Percentiles rank a stretch among this genome's conserved stretches.
Evolutionary conservation across 2,329 filamentous ascomycete genomes (phyloP).

Genomic region (Coniochaeta hoffmannii): DNA sequence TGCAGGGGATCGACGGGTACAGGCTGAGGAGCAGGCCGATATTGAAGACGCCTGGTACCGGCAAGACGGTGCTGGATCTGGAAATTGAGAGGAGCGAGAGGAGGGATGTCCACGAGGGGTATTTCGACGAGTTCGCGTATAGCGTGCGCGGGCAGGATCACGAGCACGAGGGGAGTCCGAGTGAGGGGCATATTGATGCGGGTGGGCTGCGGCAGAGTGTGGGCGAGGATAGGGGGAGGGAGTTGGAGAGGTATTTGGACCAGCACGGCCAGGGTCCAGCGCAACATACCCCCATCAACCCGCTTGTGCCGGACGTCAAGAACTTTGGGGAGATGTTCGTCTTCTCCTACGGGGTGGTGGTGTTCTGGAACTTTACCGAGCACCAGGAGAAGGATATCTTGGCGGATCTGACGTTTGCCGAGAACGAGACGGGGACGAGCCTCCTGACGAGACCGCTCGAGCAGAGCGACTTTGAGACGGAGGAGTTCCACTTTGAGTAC

Average conservation of each 20-base stretch:
- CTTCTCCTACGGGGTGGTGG: constrained; percentile 93
- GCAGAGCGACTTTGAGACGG: constrained; percentile 90
- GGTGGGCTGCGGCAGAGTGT: background rate
- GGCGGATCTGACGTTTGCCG: constrained; percentile 86
- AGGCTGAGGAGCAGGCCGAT: constrained; percentile 84
- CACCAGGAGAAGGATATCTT: constrained; percentile 94
- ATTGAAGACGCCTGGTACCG: constrained; percentile 79
- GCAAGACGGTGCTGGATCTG: constrained; percentile 85
- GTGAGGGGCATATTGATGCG: background rate
- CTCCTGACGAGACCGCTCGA: constrained; percentile 74
- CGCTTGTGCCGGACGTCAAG: constrained; percentile 63
- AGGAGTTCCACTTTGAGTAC: constrained; percentile 98
- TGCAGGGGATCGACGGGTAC: constrained; percentile 81
- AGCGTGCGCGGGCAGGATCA: constrained; percentile 26
- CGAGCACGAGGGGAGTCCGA: constrained; percentile 13
- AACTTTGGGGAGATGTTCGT: constrained; percentile 93
- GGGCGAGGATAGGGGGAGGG: background rate
- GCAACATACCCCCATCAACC: constrained; percentile 45
- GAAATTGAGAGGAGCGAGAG: constrained; percentile 93
- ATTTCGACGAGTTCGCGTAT: constrained; percentile 69
- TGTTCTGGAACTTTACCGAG: constrained; percentile 98
- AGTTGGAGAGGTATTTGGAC: background rate
- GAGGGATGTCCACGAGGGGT: constrained; percentile 84
- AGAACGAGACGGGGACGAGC: constrained; percentile 53
- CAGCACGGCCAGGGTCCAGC: constrained; percentile 24